These are phyloP conservation scores for Amyloporia xantha DNA, from an alignment of 768 basidiomycete genomes.

Conservation along the genomic window DNA sequence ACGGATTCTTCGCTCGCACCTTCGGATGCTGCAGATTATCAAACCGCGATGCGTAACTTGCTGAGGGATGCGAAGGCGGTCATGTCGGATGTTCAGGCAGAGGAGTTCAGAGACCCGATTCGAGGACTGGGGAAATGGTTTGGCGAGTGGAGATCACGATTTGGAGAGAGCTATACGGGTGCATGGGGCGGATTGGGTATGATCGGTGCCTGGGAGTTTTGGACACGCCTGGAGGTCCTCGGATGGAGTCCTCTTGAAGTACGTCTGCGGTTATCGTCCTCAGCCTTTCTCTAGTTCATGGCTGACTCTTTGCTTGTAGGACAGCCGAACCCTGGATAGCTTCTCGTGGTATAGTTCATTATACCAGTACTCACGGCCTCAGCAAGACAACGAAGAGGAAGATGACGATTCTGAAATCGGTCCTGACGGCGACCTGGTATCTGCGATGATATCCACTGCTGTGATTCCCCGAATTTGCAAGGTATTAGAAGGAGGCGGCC, in stretches of 20 bases:
- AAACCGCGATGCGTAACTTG: slow-evolving; percentile 51
- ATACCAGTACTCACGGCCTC: slow-evolving; percentile 67
- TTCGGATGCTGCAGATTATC: slow-evolving; percentile 65
- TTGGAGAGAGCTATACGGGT: slow-evolving; percentile 74
- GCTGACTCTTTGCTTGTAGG: slow-evolving; percentile 27
- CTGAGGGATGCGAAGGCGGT: slow-evolving; percentile 45
- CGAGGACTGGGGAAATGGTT: slow-evolving; percentile 62
- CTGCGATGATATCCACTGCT: slow-evolving; percentile 81
- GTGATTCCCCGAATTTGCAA: slow-evolving; percentile 71
- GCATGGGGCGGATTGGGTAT: slow-evolving; percentile 89
- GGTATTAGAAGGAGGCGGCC: slow-evolving; percentile 68
- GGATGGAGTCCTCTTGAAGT: slow-evolving; percentile 89
- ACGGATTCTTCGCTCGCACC: slow-evolving; percentile 73
- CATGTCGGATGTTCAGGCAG: slow-evolving; percentile 74
- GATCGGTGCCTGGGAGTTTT: slow-evolving; percentile 91
- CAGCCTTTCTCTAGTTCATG: not conserved
- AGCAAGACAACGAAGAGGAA: slow-evolving; percentile 24
- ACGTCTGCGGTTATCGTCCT: slow-evolving; percentile 17
- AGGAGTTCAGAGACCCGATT: slow-evolving; percentile 77
- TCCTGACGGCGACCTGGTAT: slow-evolving; percentile 81
- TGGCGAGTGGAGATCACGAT: slow-evolving; percentile 67
- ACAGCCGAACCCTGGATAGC: slow-evolving; percentile 54
- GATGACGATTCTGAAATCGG: slow-evolving; percentile 52
- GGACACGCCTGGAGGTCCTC: slow-evolving; percentile 79
- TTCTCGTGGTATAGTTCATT: slow-evolving; percentile 82